A percentile compares a stretch with the other conserved stretches of the same genome.
Evolutionary conservation across 768 basidiomycete species (phyloP).

Genomic region (Serendipita indica): DNA sequence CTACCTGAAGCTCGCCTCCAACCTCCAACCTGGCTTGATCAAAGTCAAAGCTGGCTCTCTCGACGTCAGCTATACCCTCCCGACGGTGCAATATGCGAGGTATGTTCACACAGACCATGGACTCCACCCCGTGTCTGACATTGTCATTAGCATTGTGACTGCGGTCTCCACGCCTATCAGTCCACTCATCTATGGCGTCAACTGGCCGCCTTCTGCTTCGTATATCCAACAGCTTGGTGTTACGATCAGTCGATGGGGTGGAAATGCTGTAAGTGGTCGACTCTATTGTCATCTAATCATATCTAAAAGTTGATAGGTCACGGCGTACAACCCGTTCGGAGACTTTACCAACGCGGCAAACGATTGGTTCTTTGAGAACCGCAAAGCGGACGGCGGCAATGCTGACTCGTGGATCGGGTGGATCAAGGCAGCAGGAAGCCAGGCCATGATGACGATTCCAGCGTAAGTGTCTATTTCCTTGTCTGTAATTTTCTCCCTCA

Average conservation of each 20-base stretch:
- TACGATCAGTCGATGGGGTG: constrained; percentile 39
- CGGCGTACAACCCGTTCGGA: constrained; percentile 38
- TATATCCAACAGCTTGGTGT: constrained; percentile 37
- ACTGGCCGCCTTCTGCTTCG: constrained; percentile 34
- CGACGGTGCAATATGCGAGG: constrained; percentile 31
- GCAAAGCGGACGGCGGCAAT: constrained; percentile 24
- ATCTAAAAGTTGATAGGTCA: constrained; percentile 28
- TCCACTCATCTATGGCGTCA: constrained; percentile 38
- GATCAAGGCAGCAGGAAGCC: constrained; percentile 32
- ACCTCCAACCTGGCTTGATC: constrained; percentile 30
- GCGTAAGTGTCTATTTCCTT: constrained; percentile 28
- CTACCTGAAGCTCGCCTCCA: constrained; percentile 30
- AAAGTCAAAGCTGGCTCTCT: constrained; percentile 28
- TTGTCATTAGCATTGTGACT: background rate
- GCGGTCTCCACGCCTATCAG: constrained; percentile 25
- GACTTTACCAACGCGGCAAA: constrained; percentile 38
- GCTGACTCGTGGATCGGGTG: constrained; percentile 38
- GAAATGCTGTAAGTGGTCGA: constrained; percentile 16
- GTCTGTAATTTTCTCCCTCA: background rate
- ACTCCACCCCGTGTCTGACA: background rate
- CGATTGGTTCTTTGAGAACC: constrained; percentile 45
- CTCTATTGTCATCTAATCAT: background rate
- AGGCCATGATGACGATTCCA: constrained; percentile 33
- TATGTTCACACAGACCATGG: constrained; percentile 13
- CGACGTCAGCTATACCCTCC: constrained; percentile 30